These are phyloP conservation scores for Fusarium piperis DNA, from an alignment of 2,329 filamentous ascomycete genomes.

Conservation along the genomic window DNA sequence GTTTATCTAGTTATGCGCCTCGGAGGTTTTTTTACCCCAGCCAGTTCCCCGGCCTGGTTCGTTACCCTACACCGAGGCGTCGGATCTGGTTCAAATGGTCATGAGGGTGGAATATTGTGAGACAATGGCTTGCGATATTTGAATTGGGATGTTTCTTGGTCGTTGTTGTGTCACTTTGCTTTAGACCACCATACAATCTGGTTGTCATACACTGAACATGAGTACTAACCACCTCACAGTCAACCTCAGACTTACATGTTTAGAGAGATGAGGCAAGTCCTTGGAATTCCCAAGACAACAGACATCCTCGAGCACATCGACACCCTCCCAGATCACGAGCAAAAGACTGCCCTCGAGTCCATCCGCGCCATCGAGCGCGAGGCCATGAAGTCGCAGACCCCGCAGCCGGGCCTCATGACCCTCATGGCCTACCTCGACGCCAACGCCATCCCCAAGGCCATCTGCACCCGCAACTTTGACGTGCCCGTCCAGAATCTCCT, in stretches of 20 bases:
- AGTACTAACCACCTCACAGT: conserved; percentile 55
- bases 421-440: conserved; percentile 86
- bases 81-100: background rate
- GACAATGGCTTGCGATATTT: background rate
- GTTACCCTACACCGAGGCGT: conserved; percentile 19
- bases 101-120: background rate
- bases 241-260: conserved; percentile 98
- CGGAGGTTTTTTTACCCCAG: background rate
- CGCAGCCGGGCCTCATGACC: conserved; percentile 80
- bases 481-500: conserved; percentile 79
- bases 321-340: conserved; percentile 68
- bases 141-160: background rate
- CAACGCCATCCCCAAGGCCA: conserved; percentile 75
- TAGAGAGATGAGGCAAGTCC: conserved; percentile 78
- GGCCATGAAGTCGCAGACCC: conserved; percentile 82
- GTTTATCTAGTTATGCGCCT: background rate
- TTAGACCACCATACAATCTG: background rate
- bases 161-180: background rate
- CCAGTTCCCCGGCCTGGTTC: background rate
- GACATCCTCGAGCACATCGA: conserved; percentile 95
- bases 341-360: conserved; percentile 73
- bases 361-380: conserved; percentile 82
- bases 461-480: conserved; percentile 96
- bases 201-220: background rate
- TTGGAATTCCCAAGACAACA: conserved; percentile 74